Evolutionary conservation across 129 eudicot genomes (phyloP).

Genomic region (Escallonia herrerae): DNA sequence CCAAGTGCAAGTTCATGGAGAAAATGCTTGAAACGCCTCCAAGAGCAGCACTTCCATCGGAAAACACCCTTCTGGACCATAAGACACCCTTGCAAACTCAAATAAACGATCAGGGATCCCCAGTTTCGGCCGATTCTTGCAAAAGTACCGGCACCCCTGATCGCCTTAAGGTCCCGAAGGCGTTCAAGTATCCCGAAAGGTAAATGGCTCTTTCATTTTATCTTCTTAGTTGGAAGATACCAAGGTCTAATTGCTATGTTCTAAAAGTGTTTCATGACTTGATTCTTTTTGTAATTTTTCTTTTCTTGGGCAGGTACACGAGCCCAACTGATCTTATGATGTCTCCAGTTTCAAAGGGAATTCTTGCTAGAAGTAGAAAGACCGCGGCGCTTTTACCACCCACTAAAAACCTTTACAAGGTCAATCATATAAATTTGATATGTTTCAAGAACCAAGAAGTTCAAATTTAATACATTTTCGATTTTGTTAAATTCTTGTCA

Average conservation of each 20-base stretch:
- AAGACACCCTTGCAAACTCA: slow-evolving; percentile 16
- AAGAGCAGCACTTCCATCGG: not conserved
- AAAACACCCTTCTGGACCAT: not conserved
- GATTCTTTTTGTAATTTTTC: not conserved
- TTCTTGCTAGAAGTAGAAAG: slow-evolving; percentile 56
- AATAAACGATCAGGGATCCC: slow-evolving; percentile 7
- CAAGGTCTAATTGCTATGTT: not conserved
- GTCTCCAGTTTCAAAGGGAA: slow-evolving; percentile 71
- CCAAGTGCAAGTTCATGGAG: slow-evolving; percentile 17
- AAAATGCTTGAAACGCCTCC: slow-evolving; percentile 8
- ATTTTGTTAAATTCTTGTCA: too few species aligned
- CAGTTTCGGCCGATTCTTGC: slow-evolving; percentile 12
- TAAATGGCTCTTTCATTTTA: slow-evolving; percentile 1
- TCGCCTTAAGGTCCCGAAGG: slow-evolving; percentile 73
- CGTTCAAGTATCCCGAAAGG: slow-evolving; percentile 80
- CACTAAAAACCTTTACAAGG: slow-evolving; percentile 28
- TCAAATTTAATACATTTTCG: too few species aligned
- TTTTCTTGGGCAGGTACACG: slow-evolving; percentile 48
- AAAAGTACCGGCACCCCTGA: slow-evolving; percentile 40
- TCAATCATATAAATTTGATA: too few species aligned
- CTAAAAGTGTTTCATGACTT: not conserved
- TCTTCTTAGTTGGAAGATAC: not conserved
- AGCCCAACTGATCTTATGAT: slow-evolving; percentile 87
- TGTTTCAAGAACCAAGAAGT: too few species aligned
- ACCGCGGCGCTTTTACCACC: slow-evolving; percentile 36